These are phyloP conservation scores for Xerocomellus dryophilus DNA, from an alignment of 768 basidiomycete genomes.

Conservation along the genomic window DNA sequence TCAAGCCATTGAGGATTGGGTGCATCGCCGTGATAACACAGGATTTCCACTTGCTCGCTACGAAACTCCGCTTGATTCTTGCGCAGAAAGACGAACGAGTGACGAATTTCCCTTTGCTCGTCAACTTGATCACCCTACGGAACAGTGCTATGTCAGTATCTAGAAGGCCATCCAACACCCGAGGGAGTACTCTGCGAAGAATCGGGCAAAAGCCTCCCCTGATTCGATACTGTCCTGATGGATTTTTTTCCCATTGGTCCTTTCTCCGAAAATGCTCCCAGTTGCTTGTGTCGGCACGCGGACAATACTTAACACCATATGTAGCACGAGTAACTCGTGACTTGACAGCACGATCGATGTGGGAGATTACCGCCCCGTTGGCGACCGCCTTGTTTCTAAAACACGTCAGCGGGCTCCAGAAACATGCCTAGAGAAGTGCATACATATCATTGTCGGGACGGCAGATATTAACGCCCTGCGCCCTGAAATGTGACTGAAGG, in stretches of 20 bases:
- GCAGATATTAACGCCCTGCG: background rate
- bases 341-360: background rate
- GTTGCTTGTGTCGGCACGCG: background rate
- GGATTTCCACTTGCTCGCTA: background rate
- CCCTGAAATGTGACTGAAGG: conserved; percentile 6
- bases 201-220: background rate
- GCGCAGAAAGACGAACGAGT: background rate
- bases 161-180: background rate
- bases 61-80: background rate
- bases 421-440: background rate
- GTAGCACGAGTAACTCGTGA: conserved; percentile 5
- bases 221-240: background rate
- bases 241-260: background rate
- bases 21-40: conserved; percentile 1
- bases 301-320: background rate
- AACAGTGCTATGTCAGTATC: background rate
- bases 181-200: conserved; percentile 1
- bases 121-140: conserved; percentile 3
- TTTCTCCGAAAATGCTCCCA: conserved; percentile 3
- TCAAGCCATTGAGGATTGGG: conserved; percentile 4
- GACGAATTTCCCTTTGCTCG: background rate
- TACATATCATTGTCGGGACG: conserved; percentile 11
- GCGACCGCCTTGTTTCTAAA: conserved; percentile 12
- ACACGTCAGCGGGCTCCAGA: background rate
- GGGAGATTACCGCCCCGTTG: conserved; percentile 5